Evolutionary conservation across 2,329 filamentous ascomycete species (phyloP).

Genomic region (Penicillium janthinellum): DNA sequence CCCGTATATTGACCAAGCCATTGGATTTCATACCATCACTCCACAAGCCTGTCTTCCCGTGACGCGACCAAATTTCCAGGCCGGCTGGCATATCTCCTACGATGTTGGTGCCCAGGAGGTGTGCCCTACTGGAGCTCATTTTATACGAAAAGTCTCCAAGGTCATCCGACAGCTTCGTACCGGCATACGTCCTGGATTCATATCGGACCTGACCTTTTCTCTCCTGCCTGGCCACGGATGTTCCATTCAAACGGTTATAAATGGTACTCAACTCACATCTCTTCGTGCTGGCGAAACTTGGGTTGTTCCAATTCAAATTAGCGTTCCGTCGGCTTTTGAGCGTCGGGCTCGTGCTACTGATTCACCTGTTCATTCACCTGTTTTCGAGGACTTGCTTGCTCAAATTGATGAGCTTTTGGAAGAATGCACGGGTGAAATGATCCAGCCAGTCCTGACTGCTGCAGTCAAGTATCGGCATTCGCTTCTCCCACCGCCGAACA

Average conservation of each 20-base stretch:
- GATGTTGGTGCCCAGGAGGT: conserved; percentile 19
- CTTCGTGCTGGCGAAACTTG: conserved; percentile 38
- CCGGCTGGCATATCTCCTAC: conserved; percentile 35
- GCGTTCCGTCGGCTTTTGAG: conserved; percentile 17
- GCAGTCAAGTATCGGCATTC: conserved; percentile 37
- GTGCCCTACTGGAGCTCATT: conserved; percentile 12
- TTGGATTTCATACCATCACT: conserved; percentile 40
- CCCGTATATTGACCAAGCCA: conserved; percentile 24
- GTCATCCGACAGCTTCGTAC: conserved; percentile 33
- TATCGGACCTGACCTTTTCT: conserved; percentile 28
- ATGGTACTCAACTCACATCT: conserved; percentile 18
- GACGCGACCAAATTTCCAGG: conserved; percentile 9
- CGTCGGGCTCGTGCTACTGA: conserved; percentile 2
- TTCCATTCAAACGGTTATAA: conserved; percentile 25
- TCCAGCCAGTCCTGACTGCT: conserved; percentile 30
- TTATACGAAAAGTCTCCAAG: conserved; percentile 26
- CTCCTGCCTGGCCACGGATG: conserved; percentile 27
- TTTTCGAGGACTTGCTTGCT: conserved; percentile 29
- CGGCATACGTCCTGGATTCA: conserved; percentile 30
- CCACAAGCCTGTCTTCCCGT: conserved; percentile 29
- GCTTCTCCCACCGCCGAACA: conserved; percentile 27
- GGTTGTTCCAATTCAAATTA: conserved; percentile 31
- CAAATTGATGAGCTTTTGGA: conserved; percentile 35
- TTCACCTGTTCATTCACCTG: conserved; percentile 6
- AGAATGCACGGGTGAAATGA: conserved; percentile 15